phyloP scores from a whole-genome alignment of 2,329 filamentous ascomycete genomes.

The Cladosporium colombiae region DNA sequence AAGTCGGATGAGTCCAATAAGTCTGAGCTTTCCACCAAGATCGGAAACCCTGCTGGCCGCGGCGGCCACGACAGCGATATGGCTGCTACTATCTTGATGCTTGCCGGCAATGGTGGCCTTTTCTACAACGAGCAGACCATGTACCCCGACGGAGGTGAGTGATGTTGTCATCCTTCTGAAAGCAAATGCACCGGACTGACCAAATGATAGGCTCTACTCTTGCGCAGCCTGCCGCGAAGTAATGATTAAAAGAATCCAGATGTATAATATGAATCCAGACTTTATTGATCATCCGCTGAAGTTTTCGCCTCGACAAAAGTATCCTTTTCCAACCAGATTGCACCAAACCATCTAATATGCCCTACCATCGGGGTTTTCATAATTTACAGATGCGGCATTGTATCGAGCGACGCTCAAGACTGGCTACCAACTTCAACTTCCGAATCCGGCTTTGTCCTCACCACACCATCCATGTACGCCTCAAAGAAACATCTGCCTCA shows the following conservation, averaged over 20 bases:
- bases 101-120: conserved; percentile 52
- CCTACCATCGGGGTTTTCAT: not conserved
- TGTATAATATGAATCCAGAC: not conserved
- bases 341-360: not conserved
- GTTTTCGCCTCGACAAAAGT: not conserved
- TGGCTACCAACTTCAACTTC: not conserved
- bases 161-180: not conserved
- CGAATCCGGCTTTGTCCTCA: not conserved
- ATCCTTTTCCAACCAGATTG: not conserved
- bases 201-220: conserved; percentile 16
- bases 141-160: conserved; percentile 49
- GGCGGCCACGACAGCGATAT: conserved; percentile 52
- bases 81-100: conserved; percentile 53
- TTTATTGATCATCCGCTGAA: not conserved
- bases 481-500: not conserved
- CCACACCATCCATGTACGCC: not conserved
- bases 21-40: conserved; percentile 43
- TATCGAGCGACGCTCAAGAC: not conserved
- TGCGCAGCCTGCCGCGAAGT: conserved; percentile 20
- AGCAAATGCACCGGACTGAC: not conserved
- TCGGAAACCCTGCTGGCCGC: conserved; percentile 48
- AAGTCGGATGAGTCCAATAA: conserved; percentile 50
- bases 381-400: not conserved
- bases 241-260: not conserved
- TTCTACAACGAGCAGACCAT: conserved; percentile 58